Conservation (phyloP, 805 yeast species). For the Candida hispaniensis region DNA sequence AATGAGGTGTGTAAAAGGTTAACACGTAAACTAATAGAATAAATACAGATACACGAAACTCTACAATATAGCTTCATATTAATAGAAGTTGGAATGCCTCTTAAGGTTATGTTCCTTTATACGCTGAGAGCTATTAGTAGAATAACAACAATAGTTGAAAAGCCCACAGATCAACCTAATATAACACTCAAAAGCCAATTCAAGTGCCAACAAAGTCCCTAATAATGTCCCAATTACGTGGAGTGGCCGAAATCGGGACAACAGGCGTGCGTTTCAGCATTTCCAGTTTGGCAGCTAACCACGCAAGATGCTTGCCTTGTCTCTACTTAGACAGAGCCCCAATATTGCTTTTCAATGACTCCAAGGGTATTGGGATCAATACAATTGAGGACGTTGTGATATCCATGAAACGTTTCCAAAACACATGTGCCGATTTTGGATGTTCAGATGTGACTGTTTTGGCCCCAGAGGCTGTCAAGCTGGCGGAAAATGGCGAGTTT, state of each 20-base stretch:
- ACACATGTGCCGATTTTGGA: constrained; percentile 65
- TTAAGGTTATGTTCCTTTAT: no score
- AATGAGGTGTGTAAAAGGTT: no score
- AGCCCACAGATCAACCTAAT: no score
- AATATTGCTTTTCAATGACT: constrained; percentile 41
- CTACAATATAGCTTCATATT: no score
- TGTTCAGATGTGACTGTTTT: constrained; percentile 54
- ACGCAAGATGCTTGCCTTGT: constrained; percentile 68
- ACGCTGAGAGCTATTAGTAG: no score
- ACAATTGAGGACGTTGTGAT: constrained; percentile 49
- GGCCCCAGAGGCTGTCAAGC: constrained; percentile 67
- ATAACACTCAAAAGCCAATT: no score
- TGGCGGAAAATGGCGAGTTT: constrained; percentile 52
- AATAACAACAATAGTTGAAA: no score
- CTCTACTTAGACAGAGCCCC: constrained; percentile 66
- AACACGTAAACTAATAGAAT: no score
- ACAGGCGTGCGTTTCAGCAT: constrained; percentile 66
- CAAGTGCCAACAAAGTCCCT: neutral
- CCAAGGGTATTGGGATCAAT: constrained; percentile 28
- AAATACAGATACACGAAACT: no score
- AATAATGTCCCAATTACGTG: constrained; percentile 26
- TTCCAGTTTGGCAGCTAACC: constrained; percentile 55
- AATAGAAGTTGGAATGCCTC: no score
- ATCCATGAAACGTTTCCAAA: constrained; percentile 56
- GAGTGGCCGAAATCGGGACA: constrained; percentile 68